These are phyloP conservation scores for Cynara cardunculus DNA, from an alignment of 129 eudicot species.

Conservation along the genomic window DNA sequence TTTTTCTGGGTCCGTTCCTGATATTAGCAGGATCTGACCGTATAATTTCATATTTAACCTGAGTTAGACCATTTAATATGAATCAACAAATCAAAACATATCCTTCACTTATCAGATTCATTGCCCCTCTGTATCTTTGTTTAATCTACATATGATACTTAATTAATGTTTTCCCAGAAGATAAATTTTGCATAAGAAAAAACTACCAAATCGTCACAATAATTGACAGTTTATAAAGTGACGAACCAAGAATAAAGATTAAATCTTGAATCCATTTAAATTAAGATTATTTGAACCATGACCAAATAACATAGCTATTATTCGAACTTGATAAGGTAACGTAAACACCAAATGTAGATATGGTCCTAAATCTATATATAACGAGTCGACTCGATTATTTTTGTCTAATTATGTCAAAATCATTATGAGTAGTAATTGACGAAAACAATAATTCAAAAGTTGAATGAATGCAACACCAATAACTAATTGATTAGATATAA, in stretches of 20 bases:
- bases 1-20: too few species aligned
- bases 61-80: neutral
- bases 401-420: conserved; percentile 8
- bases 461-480: conserved; percentile 27
- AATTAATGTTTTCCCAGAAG: neutral
- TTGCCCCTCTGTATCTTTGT: neutral
- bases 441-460: conserved; percentile 21
- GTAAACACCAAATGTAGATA: neutral
- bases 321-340: too few species aligned
- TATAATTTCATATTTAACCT: too few species aligned
- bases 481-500: conserved; percentile 31
- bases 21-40: too few species aligned
- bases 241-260: neutral
- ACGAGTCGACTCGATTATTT: neutral
- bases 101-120: neutral
- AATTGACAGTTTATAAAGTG: neutral
- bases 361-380: neutral
- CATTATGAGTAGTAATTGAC: neutral
- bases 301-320: neutral
- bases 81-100: neutral
- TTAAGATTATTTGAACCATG: neutral
- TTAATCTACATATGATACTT: neutral
- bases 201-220: neutral
- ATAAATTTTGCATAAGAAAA: neutral
- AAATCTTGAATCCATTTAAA: too few species aligned